phyloP scores from a whole-genome alignment of 768 basidiomycete species.

The Coprinopsis strossmayeri region DNA sequence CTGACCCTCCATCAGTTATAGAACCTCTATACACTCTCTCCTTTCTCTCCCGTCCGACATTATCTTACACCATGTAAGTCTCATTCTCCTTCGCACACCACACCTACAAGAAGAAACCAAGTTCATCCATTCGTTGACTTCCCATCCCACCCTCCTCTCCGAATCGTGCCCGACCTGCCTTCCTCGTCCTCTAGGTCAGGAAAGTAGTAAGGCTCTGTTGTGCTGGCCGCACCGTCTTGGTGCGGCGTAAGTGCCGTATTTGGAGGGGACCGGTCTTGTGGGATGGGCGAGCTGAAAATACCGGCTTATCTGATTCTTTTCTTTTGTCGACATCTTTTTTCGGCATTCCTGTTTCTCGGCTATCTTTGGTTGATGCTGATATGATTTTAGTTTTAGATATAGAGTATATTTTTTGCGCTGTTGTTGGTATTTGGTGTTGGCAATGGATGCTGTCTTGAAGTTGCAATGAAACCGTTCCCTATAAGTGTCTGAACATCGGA shows the following conservation, averaged over 20 bases:
- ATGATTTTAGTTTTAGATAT: background rate
- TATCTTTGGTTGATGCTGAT: too few species aligned
- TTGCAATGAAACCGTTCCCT: background rate
- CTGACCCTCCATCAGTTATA: slow-evolving; percentile 4
- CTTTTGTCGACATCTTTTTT: too few species aligned
- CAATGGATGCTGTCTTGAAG: background rate
- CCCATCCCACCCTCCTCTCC: background rate
- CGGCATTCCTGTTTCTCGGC: too few species aligned
- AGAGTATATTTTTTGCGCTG: background rate
- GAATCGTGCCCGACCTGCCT: background rate
- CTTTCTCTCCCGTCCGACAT: background rate
- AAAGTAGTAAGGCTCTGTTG: background rate
- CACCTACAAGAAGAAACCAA: slow-evolving; percentile 10
- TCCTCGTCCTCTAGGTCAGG: background rate
- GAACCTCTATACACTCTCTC: background rate
- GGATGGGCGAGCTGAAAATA: slow-evolving; percentile 1
- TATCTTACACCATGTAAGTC: background rate
- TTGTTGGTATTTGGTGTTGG: too few species aligned
- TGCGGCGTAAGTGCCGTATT: background rate
- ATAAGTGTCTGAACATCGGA: too few species aligned
- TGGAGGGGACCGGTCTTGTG: background rate
- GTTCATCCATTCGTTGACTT: slow-evolving; percentile 13
- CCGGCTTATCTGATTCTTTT: slow-evolving; percentile 5
- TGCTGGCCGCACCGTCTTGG: background rate
- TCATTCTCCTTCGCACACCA: background rate